Conservation (phyloP, 2,329 filamentous ascomycete species). For the Aspergillus costaricaensis region DNA sequence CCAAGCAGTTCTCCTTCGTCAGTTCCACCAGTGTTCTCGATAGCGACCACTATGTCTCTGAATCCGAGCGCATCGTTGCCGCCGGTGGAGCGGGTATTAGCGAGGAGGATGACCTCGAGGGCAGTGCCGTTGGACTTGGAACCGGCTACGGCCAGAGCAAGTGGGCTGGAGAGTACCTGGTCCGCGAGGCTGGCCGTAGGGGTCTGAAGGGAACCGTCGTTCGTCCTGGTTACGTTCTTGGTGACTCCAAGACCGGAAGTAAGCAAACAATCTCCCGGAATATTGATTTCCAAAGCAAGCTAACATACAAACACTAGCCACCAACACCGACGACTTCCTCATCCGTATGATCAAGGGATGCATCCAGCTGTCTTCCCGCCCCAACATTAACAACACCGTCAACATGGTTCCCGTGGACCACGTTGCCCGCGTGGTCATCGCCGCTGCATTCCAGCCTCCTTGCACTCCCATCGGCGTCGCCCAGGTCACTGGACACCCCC, state of each 20-base stretch:
- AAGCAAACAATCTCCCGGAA: constrained; percentile 1
- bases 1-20: constrained; percentile 80
- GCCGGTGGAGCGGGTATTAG: constrained; percentile 66
- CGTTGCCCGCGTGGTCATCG: constrained; percentile 77
- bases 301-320: constrained; percentile 33
- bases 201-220: constrained; percentile 76
- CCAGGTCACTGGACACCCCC: constrained; percentile 78
- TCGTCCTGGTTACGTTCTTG: constrained; percentile 82
- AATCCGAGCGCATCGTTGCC: constrained; percentile 64
- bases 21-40: constrained; percentile 82
- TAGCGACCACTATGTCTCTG: constrained; percentile 74
- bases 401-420: constrained; percentile 88
- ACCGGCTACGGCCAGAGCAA: constrained; percentile 93
- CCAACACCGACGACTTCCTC: constrained; percentile 86
- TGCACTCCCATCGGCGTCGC: constrained; percentile 61
- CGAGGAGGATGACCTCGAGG: constrained; percentile 76
- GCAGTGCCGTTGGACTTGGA: constrained; percentile 72
- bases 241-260: constrained; percentile 66
- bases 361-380: constrained; percentile 72
- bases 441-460: constrained; percentile 67
- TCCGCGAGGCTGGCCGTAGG: constrained; percentile 74
- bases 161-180: constrained; percentile 74
- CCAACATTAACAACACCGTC: constrained; percentile 80
- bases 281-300: neutral
- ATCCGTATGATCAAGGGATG: constrained; percentile 85